These are phyloP conservation scores for Eucalyptus regnans DNA, from an alignment of 345 rosid species.

Conservation along the genomic window DNA sequence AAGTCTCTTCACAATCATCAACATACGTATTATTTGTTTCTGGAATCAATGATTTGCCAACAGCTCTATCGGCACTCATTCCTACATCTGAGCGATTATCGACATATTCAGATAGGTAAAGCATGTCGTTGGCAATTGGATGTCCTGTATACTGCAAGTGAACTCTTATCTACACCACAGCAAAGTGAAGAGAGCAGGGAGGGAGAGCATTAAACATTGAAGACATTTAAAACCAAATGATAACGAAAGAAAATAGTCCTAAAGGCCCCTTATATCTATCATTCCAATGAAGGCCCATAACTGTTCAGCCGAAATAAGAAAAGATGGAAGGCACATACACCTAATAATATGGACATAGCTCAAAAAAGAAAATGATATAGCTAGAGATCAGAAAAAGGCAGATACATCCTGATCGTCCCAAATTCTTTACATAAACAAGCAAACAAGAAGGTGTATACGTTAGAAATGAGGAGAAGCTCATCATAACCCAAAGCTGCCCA, in stretches of 20 bases:
- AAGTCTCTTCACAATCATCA: constrained; percentile 11
- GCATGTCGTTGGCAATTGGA: constrained; percentile 89
- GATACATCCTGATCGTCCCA: neutral
- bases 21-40: neutral
- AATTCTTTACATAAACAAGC: neutral
- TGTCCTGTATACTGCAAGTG: constrained; percentile 77
- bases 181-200: neutral
- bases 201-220: neutral
- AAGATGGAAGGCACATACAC: neutral
- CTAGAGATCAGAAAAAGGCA: neutral
- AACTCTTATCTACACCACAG: constrained; percentile 62
- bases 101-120: constrained; percentile 40
- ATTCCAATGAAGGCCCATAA: neutral
- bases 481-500: neutral
- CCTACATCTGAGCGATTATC: constrained; percentile 22
- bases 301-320: neutral
- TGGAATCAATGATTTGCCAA: neutral
- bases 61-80: constrained; percentile 38
- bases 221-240: neutral
- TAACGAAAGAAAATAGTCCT: neutral
- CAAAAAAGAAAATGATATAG: neutral
- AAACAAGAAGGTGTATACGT: neutral
- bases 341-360: neutral
- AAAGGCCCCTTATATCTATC: neutral
- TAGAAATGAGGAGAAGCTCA: neutral